Conservation (phyloP, 2,329 filamentous ascomycete species). For the Rhytidhysteron rufulum region DNA sequence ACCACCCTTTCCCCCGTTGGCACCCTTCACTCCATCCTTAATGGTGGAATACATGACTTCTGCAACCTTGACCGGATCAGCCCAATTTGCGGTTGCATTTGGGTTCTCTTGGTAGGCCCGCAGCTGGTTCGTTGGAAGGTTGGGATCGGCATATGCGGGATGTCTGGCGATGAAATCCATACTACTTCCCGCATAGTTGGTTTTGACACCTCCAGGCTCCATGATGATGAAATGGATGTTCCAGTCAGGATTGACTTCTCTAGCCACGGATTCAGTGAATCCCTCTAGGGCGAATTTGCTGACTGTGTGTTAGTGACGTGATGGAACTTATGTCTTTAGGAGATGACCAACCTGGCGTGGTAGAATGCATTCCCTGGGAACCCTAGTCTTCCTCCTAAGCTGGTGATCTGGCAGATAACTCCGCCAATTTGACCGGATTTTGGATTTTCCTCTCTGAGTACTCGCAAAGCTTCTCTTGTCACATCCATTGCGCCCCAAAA, state of each 20-base stretch:
- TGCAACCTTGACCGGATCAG: conserved; percentile 33
- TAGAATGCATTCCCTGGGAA: conserved; percentile 21
- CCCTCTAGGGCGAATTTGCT: conserved; percentile 47
- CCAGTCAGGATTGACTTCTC: conserved; percentile 36
- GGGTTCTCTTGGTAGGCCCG: conserved; percentile 22
- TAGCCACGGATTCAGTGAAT: conserved; percentile 44
- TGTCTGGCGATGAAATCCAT: conserved; percentile 14
- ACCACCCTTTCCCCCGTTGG: conserved; percentile 15
- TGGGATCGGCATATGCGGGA: conserved; percentile 14
- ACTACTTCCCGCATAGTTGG: conserved; percentile 41
- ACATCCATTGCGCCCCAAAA: conserved; percentile 44
- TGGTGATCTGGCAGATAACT: conserved; percentile 9
- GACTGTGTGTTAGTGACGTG: conserved; percentile 22
- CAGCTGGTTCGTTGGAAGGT: conserved; percentile 22
- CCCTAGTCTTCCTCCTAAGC: conserved; percentile 14
- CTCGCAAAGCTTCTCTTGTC: conserved; percentile 34
- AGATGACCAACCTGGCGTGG: conserved; percentile 18
- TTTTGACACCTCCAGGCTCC: conserved; percentile 40
- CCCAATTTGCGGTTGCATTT: conserved; percentile 23
- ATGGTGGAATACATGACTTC: conserved; percentile 34
- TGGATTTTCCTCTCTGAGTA: conserved; percentile 36
- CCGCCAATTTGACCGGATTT: conserved; percentile 11
- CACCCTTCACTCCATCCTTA: conserved; percentile 20
- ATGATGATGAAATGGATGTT: conserved; percentile 40
- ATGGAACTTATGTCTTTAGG: conserved; percentile 7